Conservation (phyloP, 1,139 yeast species). For the Taphrina confusa region DNA sequence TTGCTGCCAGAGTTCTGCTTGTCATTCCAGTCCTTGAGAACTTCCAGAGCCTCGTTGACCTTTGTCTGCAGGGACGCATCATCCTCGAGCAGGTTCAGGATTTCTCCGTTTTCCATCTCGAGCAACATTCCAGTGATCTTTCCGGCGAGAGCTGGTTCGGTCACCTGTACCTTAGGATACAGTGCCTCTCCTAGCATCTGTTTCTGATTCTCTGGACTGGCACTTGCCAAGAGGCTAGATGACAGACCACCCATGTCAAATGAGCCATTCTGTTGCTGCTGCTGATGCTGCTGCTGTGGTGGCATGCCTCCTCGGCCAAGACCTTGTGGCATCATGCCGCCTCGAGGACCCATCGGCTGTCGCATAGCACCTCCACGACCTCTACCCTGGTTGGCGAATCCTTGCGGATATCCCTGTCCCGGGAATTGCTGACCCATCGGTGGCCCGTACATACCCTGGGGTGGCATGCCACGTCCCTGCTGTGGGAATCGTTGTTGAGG, state of each 20-base stretch:
- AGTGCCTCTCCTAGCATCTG: slow-evolving; percentile 96
- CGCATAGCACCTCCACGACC: slow-evolving; percentile 34
- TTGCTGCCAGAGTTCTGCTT: slow-evolving; percentile 22
- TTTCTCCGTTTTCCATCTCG: slow-evolving; percentile 91
- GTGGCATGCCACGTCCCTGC: slow-evolving; percentile 34
- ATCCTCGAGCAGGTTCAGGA: slow-evolving; percentile 77
- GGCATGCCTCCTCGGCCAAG: slow-evolving; percentile 38
- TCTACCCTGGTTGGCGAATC: slow-evolving; percentile 30
- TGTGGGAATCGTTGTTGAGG: slow-evolving; percentile 49
- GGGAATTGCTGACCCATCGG: slow-evolving; percentile 57
- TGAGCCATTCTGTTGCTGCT: slow-evolving; percentile 80
- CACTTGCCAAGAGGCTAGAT: slow-evolving; percentile 45
- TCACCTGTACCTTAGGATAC: slow-evolving; percentile 88
- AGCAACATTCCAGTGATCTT: slow-evolving; percentile 99
- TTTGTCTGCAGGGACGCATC: slow-evolving; percentile 87
- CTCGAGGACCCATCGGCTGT: slow-evolving; percentile 47
- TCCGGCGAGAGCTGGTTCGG: slow-evolving; percentile 96
- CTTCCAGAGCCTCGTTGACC: slow-evolving; percentile 91
- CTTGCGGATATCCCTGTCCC: slow-evolving; percentile 35
- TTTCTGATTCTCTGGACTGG: slow-evolving; percentile 81
- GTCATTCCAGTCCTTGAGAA: slow-evolving; percentile 66
- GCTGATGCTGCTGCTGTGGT: slow-evolving; percentile 45
- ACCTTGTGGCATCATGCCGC: slow-evolving; percentile 46
- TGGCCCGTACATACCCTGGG: slow-evolving; percentile 58
- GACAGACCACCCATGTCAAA: slow-evolving; percentile 33